A percentile compares a stretch with the other conserved stretches of the same genome.
These are phyloP conservation scores for Neofusicoccum umdonicola DNA, from an alignment of 2,329 filamentous ascomycete genomes.

Conservation along the genomic window DNA sequence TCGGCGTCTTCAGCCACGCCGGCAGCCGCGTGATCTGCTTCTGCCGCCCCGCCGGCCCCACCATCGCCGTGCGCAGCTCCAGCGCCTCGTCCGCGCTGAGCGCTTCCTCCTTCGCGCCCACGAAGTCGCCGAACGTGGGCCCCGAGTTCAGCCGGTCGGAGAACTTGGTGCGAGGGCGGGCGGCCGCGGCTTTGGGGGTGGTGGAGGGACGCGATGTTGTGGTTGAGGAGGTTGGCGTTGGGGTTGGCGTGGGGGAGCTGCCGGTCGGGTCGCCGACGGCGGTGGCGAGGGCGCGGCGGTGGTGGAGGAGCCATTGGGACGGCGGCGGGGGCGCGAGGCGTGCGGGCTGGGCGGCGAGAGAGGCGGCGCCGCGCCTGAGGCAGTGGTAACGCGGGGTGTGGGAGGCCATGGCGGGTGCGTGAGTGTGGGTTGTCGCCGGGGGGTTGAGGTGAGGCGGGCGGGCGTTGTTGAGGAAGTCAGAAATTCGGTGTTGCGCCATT, in stretches of 20 bases:
- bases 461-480: neutral
- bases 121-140: conserved; percentile 64
- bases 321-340: neutral
- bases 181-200: conserved; percentile 20
- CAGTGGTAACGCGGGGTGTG: neutral
- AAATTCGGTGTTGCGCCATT: neutral
- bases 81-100: conserved; percentile 53
- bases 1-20: conserved; percentile 93
- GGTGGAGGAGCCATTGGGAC: neutral
- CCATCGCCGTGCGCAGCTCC: conserved; percentile 60
- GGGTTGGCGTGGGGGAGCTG: neutral
- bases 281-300: conserved; percentile 16
- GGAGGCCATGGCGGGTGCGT: neutral
- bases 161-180: conserved; percentile 53
- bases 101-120: conserved; percentile 42
- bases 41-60: conserved; percentile 61
- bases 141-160: conserved; percentile 63
- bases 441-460: neutral
- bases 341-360: neutral
- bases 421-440: neutral
- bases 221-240: neutral
- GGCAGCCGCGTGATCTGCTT: conserved; percentile 73
- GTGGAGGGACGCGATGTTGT: conserved; percentile 26
- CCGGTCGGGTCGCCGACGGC: conserved; percentile 1
- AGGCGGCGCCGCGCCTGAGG: neutral